Conservation (phyloP, 768 basidiomycete species). For the Ramaria sp. region DNA sequence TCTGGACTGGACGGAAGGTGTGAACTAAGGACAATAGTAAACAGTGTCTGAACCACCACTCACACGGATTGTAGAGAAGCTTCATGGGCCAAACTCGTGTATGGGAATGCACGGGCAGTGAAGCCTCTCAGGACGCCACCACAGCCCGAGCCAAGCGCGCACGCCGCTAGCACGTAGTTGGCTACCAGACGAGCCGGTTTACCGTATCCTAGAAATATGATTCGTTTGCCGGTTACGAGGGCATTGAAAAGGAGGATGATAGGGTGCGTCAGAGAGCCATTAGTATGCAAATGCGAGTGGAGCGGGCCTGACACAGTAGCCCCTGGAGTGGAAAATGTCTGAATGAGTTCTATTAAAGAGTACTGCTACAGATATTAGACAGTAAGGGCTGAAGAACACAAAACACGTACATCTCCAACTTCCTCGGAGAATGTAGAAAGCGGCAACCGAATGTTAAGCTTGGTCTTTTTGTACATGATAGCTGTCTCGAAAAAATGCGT, state of each 20-base stretch:
- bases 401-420: conserved; percentile 78
- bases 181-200: conserved; percentile 87
- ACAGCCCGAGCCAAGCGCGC: conserved; percentile 86
- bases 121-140: conserved; percentile 78
- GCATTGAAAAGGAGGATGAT: conserved; percentile 96
- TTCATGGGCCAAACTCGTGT: conserved; percentile 79
- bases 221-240: conserved; percentile 88
- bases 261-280: conserved; percentile 82
- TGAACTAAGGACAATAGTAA: not conserved
- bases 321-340: conserved; percentile 58
- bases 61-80: conserved; percentile 89
- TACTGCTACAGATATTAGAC: conserved; percentile 41
- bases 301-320: conserved; percentile 59
- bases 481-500: conserved; percentile 90
- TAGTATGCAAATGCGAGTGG: conserved; percentile 91
- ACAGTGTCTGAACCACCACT: conserved; percentile 20
- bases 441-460: conserved; percentile 85
- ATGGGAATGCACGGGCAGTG: conserved; percentile 88
- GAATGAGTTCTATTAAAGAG: conserved; percentile 82
- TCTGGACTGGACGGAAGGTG: conserved; percentile 48
- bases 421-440: conserved; percentile 85
- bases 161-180: conserved; percentile 86
- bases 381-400: conserved; percentile 7
- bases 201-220: conserved; percentile 88
- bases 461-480: conserved; percentile 74